phyloP scores from a whole-genome alignment of 345 rosid genomes.

The Eucalyptus cladocalyx region DNA sequence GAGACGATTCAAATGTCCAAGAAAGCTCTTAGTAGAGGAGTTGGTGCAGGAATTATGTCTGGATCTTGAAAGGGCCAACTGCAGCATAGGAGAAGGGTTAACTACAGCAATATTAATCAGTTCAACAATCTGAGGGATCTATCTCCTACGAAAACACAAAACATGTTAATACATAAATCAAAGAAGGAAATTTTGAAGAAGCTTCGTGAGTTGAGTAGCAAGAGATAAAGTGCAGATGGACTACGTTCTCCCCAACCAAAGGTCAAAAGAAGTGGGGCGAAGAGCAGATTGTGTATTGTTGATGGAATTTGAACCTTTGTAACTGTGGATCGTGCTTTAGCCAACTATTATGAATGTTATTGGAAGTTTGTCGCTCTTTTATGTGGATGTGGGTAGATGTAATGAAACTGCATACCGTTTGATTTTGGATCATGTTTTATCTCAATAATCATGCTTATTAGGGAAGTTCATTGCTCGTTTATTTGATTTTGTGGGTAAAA shows the following conservation, averaged over 20 bases:
- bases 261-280: background rate
- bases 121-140: background rate
- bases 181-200: slow-evolving; percentile 8
- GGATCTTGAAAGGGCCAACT: background rate
- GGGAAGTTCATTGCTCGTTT: background rate
- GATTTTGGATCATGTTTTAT: background rate
- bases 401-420: background rate
- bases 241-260: background rate
- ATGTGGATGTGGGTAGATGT: background rate
- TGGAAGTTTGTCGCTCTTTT: background rate
- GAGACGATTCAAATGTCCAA: background rate
- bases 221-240: background rate
- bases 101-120: background rate
- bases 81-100: background rate
- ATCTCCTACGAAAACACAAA: slow-evolving; percentile 2
- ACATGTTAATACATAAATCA: slow-evolving; percentile 20
- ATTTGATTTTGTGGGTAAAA: background rate
- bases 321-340: background rate
- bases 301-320: background rate
- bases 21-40: background rate
- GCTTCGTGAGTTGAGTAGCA: slow-evolving; percentile 3
- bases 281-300: background rate
- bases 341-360: background rate
- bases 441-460: background rate
- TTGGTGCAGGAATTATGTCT: background rate